phyloP scores from a whole-genome alignment of 2,329 filamentous ascomycete genomes.

The Mollisiaceae sp. region DNA sequence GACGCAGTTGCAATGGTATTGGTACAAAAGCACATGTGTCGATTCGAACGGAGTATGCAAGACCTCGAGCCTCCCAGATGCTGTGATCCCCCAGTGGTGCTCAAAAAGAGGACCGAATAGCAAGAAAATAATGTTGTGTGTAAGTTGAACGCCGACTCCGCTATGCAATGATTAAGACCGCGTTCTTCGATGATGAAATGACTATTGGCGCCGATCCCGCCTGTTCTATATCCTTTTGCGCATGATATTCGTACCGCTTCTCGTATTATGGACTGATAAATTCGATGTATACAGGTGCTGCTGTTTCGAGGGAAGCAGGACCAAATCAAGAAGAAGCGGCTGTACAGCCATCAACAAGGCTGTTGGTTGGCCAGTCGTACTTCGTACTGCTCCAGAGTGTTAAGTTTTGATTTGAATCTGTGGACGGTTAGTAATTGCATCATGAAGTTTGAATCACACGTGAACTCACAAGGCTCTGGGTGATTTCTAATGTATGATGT shows the following conservation, averaged over 20 bases:
- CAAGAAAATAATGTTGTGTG: slow-evolving; percentile 16
- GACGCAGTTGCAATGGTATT: slow-evolving; percentile 15
- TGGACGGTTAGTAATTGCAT: slow-evolving; percentile 23
- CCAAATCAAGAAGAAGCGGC: slow-evolving; percentile 4
- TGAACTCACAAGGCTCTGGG: slow-evolving; percentile 56
- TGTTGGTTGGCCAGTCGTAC: slow-evolving; percentile 66
- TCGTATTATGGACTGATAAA: slow-evolving; percentile 24
- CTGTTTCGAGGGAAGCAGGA: slow-evolving; percentile 20
- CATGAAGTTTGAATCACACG: neutral
- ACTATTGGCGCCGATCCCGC: slow-evolving; percentile 14
- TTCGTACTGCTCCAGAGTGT: slow-evolving; percentile 61
- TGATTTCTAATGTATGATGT: slow-evolving; percentile 70
- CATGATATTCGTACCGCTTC: slow-evolving; percentile 33
- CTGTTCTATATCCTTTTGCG: slow-evolving; percentile 34
- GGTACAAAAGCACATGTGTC: slow-evolving; percentile 10
- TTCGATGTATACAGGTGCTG: slow-evolving; percentile 24
- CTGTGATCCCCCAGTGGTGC: slow-evolving; percentile 7
- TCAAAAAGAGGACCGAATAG: slow-evolving; percentile 6
- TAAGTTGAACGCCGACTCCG: slow-evolving; percentile 32
- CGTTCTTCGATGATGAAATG: slow-evolving; percentile 11
- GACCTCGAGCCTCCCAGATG: slow-evolving; percentile 17
- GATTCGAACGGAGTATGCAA: neutral
- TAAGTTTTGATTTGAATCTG: slow-evolving; percentile 61
- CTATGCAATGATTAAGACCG: slow-evolving; percentile 33
- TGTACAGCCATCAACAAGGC: slow-evolving; percentile 60